These are phyloP conservation scores for Aspergillus brunneoviolaceus DNA, from an alignment of 2,329 filamentous ascomycete genomes.

Conservation along the genomic window DNA sequence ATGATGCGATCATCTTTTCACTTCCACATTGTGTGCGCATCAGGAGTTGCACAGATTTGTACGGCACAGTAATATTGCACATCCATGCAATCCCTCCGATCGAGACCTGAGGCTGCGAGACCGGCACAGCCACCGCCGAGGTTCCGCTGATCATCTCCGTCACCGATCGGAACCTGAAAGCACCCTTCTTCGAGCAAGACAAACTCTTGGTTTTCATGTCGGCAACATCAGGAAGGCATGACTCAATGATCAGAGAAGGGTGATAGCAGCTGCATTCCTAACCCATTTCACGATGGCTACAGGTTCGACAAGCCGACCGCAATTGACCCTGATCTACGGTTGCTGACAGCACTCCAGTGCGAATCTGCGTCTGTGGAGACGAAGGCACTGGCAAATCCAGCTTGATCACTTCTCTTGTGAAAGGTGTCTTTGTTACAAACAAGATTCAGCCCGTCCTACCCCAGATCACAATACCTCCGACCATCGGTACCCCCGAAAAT, in stretches of 20 bases:
- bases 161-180: not conserved
- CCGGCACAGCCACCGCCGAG: conserved; percentile 21
- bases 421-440: conserved; percentile 92
- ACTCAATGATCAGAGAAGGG: conserved; percentile 17
- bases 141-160: conserved; percentile 15
- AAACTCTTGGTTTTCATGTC: not conserved
- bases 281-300: conserved; percentile 24
- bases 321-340: not conserved
- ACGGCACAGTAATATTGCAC: not conserved
- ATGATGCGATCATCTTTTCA: not conserved
- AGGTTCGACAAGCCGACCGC: conserved; percentile 18
- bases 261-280: conserved; percentile 4
- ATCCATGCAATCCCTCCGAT: not conserved
- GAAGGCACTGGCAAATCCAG: conserved; percentile 94
- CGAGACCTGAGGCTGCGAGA: conserved; percentile 19
- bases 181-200: not conserved
- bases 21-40: not conserved
- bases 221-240: not conserved
- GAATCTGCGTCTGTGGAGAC: conserved; percentile 95
- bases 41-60: not conserved
- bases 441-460: conserved; percentile 95
- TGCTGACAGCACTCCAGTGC: conserved; percentile 54
- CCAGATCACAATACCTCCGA: conserved; percentile 91
- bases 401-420: conserved; percentile 91
- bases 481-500: conserved; percentile 90